Evolutionary conservation across 441 rosid species (phyloP), one percentile per base, ranked within the genome.

Genomic region (Capsella rubella): DNA sequence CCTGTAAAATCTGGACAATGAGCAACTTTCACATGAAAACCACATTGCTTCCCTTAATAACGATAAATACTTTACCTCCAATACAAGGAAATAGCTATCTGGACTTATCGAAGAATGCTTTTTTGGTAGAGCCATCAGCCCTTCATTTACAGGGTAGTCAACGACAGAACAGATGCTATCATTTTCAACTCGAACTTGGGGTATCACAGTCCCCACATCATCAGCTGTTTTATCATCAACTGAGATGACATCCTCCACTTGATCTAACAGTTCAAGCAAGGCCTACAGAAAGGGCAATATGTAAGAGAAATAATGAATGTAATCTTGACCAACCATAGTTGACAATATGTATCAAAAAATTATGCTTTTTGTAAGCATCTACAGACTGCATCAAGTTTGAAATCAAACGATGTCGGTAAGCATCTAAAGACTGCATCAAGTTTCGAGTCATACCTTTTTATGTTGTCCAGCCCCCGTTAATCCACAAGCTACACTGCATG

Each of bases 241-340:
- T 73, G 91, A 87, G 70, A 93, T 88, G 80, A 84, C 99, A 84
- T 91, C 97, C 87, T 91, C 92, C 46, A 96, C 97, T 85, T 93
- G 98, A 87, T 93, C 96, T 72, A 96, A 82, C 64, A 96, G 87
- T 71, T 93, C 97, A 73, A 96, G 89, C 87, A 96, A 87, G 71
- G 93, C 90, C 98, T 96, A 53, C 64, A 66, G 52, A 67, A 74
- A 68, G 57, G 55, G 79, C 25, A 57, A 64, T 72, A 54, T 59
- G 42, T 60, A 67, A 29, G 18, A 21, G 3, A 67, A 59, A 67
- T 46, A 59, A 39, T 60, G 37, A 53, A 67, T 60, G 47, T 45
- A 35, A 7, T 72, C 59, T 43, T 25, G 56, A 51, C 45, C 64
- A 66, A 42, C 52, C 51, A 59, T 29, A 59, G 11, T 51, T 64